Conservation (phyloP, 1,284 basidiomycete species). For the Tremellales sp. region DNA sequence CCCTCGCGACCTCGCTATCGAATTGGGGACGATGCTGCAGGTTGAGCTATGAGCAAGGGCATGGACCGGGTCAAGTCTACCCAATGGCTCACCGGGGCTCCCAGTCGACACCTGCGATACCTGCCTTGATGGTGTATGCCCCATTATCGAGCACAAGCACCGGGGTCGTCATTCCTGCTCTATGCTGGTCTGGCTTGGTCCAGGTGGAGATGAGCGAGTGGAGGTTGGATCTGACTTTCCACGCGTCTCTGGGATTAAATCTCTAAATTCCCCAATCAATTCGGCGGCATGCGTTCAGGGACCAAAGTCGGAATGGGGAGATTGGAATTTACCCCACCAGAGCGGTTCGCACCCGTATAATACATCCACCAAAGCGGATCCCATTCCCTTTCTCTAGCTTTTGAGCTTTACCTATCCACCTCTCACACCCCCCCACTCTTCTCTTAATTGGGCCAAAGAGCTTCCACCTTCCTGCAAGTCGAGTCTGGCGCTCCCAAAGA, state of each 20-base stretch:
- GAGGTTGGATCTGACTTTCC: background rate
- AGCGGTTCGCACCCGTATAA: background rate
- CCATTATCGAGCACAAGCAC: constrained; percentile 80
- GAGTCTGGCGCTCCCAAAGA: background rate
- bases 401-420: constrained; percentile 10
- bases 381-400: constrained; percentile 12
- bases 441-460: no score
- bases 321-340: background rate
- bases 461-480: background rate
- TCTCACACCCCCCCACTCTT: constrained; percentile 8
- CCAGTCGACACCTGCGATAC: constrained; percentile 50
- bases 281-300: background rate
- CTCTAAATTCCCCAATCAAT: background rate
- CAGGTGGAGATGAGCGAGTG: background rate
- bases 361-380: no score
- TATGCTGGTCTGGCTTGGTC: background rate
- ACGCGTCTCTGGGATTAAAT: background rate
- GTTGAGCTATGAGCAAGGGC: constrained; percentile 1
- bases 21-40: constrained; percentile 67
- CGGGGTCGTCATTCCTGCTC: constrained; percentile 49
- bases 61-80: background rate
- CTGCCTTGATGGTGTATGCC: constrained; percentile 71
- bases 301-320: background rate
- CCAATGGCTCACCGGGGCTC: constrained; percentile 37
- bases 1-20: constrained; percentile 71